These are phyloP conservation scores for Lasiodiplodia sp. DNA, from an alignment of 2,329 filamentous ascomycete species.

Conservation along the genomic window DNA sequence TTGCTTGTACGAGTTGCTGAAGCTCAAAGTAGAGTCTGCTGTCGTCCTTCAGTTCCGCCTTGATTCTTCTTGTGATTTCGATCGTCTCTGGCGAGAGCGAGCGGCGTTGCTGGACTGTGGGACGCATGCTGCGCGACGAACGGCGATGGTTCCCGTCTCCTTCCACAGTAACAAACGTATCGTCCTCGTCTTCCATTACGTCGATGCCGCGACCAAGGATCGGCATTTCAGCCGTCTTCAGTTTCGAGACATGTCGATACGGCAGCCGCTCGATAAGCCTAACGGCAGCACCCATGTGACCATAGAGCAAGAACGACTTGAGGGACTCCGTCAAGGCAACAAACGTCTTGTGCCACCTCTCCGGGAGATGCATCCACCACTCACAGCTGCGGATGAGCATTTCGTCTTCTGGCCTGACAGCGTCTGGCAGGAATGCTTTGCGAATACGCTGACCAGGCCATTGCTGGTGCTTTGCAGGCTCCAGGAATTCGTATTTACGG, in stretches of 20 bases:
- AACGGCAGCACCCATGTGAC: constrained; percentile 62
- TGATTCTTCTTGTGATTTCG: constrained; percentile 33
- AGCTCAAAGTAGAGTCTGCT: constrained; percentile 52
- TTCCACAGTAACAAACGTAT: not conserved
- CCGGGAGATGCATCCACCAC: constrained; percentile 48
- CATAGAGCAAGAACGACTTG: constrained; percentile 73
- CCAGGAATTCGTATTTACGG: constrained; percentile 55
- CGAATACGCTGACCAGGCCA: constrained; percentile 70
- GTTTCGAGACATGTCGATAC: constrained; percentile 53
- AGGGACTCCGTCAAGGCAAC: constrained; percentile 74
- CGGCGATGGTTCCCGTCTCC: constrained; percentile 7
- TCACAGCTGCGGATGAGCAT: constrained; percentile 27
- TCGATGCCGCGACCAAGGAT: constrained; percentile 46
- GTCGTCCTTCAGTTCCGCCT: constrained; percentile 29
- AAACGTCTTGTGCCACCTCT: constrained; percentile 52
- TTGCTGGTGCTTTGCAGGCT: constrained; percentile 54
- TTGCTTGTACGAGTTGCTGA: constrained; percentile 51
- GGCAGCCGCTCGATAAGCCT: constrained; percentile 60
- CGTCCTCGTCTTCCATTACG: constrained; percentile 29
- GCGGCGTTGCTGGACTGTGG: constrained; percentile 15
- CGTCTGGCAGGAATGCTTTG: constrained; percentile 66
- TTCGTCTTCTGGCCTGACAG: constrained; percentile 24
- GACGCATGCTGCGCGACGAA: constrained; percentile 13
- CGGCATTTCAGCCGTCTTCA: constrained; percentile 51
- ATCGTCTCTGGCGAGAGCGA: constrained; percentile 32